Evolutionary conservation across 2,329 filamentous ascomycete genomes (phyloP), one percentile per base, ranked within the genome.

Genomic region (Cladosporium sp.): DNA sequence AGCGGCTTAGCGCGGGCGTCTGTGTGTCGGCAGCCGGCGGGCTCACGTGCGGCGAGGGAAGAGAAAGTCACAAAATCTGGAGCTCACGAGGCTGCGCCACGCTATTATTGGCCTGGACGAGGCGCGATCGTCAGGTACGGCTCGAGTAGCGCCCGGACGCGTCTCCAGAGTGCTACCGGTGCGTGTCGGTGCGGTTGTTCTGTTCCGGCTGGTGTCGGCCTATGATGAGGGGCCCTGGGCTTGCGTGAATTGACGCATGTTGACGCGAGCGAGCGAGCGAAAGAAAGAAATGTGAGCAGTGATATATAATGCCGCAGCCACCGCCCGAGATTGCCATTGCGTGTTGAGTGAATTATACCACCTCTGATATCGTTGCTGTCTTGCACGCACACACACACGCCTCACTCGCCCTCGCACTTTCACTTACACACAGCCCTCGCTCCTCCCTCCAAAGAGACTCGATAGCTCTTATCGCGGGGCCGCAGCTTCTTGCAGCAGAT

Each of bases 81-180:
- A 63, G 60, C 49, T 57, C 52, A 18, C 18, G 15, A 11, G 18
- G 7, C 8, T 47, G 28, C 52, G 28, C 28, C 28, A n/a, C 8
- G 28, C 38, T 47, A 47, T 47, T 18, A 64, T 64, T 64, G 61
- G 60, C 49, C 49, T 18, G 38, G 38, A 10, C 12, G 2, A 14
- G 59, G 52, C 52, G 61, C 61, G 61, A 64, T 64, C 61, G 44
- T 57, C 61, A 64, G 61, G 61, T 64, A 64, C 61, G 51, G 61
- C 51, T 14, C 60, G 60, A 36, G 49, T 63, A 63, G 60, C n/a
- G 60, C 32, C 60, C 60, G 60, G 12, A 28, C 12, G 38, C 15
- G 30, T 32, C 30, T 57, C 32, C 41, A 12, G n/a, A 47, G n/a
- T 18, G 41, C n/a, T 47, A 4, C 38, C 38, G 38, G 54, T 28